A percentile compares a stretch with the other conserved stretches of the same genome.
phyloP scores from a whole-genome alignment of 495 filamentous ascomycete species.

The Peziza echinospora region DNA sequence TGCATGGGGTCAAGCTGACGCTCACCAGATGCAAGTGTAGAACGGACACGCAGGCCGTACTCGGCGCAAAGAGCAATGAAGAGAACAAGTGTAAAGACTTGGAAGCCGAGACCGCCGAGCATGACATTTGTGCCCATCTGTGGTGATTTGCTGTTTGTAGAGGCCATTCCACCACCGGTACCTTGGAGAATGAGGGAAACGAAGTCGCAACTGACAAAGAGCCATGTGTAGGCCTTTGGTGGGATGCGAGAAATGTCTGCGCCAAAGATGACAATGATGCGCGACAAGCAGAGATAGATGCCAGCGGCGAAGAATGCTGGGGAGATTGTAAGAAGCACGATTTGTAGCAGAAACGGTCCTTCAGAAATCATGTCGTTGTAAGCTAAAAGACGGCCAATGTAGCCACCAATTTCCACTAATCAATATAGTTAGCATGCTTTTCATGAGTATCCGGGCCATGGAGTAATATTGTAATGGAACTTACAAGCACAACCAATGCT shows the following conservation, averaged over 20 bases:
- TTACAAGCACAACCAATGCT: slow-evolving; percentile 17
- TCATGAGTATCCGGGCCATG: not conserved
- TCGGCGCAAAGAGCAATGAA: slow-evolving; percentile 32
- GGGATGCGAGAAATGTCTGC: slow-evolving; percentile 37
- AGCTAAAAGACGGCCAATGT: not conserved
- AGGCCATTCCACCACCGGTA: slow-evolving; percentile 36
- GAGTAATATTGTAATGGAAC: not conserved
- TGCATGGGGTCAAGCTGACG: slow-evolving; percentile 13
- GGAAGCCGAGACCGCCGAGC: slow-evolving; percentile 39
- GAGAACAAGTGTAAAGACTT: slow-evolving; percentile 30
- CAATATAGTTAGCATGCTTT: not conserved
- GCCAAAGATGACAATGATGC: slow-evolving; percentile 38
- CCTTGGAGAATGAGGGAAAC: slow-evolving; percentile 42
- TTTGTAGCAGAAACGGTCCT: slow-evolving; percentile 23
- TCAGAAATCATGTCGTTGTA: not conserved
- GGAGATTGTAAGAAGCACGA: slow-evolving; percentile 40
- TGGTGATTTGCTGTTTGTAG: slow-evolving; percentile 20
- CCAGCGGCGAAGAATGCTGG: slow-evolving; percentile 42
- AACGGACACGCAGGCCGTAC: slow-evolving; percentile 24
- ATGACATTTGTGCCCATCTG: slow-evolving; percentile 37
- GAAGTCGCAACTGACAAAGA: slow-evolving; percentile 42
- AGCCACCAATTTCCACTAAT: slow-evolving; percentile 20
- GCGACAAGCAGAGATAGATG: slow-evolving; percentile 41
- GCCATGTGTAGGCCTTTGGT: slow-evolving; percentile 30
- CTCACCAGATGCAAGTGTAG: not conserved